These are phyloP conservation scores for Leucocoprinus birnbaumii DNA, from an alignment of 768 basidiomycete species.

Conservation along the genomic window DNA sequence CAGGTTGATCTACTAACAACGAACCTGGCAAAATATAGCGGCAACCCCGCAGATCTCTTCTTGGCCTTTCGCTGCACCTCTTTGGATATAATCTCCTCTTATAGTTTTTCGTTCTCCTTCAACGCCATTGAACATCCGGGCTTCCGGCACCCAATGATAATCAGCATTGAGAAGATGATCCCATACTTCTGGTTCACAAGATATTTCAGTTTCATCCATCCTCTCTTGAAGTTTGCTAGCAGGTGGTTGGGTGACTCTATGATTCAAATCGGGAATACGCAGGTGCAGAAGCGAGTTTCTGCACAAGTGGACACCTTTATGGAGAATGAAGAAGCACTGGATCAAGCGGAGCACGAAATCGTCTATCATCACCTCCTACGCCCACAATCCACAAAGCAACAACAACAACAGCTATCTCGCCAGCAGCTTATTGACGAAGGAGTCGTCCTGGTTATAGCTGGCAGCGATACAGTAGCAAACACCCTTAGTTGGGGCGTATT, in stretches of 20 bases:
- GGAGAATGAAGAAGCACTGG: constrained; percentile 22
- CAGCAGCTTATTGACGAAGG: not conserved
- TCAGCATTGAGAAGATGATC: constrained; percentile 22
- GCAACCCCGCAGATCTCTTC: constrained; percentile 19
- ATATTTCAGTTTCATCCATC: constrained; percentile 20
- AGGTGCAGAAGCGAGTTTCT: constrained; percentile 12
- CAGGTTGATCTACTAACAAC: constrained; percentile 23
- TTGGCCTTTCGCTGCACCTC: constrained; percentile 23
- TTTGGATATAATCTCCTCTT: constrained; percentile 28
- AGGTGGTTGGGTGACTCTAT: constrained; percentile 22
- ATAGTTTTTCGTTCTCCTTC: constrained; percentile 27
- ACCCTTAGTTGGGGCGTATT: constrained; percentile 22
- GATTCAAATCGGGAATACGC: constrained; percentile 18
- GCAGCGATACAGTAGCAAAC: constrained; percentile 28
- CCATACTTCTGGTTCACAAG: constrained; percentile 20
- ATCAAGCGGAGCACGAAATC: constrained; percentile 26
- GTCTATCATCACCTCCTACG: constrained; percentile 29
- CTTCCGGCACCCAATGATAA: constrained; percentile 21
- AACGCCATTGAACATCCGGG: constrained; percentile 19
- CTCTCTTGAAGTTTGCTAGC: constrained; percentile 14
- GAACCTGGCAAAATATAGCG: constrained; percentile 7
- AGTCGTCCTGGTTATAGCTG: constrained; percentile 18
- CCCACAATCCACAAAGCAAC: not conserved
- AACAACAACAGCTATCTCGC: not conserved
- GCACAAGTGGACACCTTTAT: constrained; percentile 22